A percentile compares a stretch with the other conserved stretches of the same genome.
Evolutionary conservation across 2,329 filamentous ascomycete species (phyloP).

Genomic region (Fusarium sublunatum): DNA sequence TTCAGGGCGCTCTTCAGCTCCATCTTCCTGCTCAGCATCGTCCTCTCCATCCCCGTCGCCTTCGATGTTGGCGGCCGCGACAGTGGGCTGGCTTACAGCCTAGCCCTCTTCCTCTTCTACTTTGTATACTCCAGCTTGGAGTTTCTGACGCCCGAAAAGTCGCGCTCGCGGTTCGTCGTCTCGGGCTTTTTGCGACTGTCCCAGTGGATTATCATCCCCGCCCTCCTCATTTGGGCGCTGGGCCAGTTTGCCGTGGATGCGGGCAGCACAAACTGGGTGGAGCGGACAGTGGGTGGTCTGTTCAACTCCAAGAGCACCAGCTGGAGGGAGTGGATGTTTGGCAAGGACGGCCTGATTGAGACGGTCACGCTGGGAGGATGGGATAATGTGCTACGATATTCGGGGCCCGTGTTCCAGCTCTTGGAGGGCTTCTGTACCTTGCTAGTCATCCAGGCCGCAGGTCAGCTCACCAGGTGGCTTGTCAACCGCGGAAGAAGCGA

Average conservation of each 20-base stretch:
- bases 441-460: slow-evolving; percentile 92
- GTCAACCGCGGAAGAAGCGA: slow-evolving; percentile 94
- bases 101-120: slow-evolving; percentile 90
- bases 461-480: slow-evolving; percentile 93
- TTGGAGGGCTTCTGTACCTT: slow-evolving; percentile 97
- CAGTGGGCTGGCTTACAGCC: slow-evolving; percentile 92
- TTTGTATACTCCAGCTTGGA: slow-evolving; percentile 85
- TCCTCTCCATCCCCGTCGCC: slow-evolving; percentile 94
- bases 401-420: slow-evolving; percentile 92
- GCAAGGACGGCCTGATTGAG: slow-evolving; percentile 84
- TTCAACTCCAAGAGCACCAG: slow-evolving; percentile 71
- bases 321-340: slow-evolving; percentile 87
- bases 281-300: slow-evolving; percentile 78
- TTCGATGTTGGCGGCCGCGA: slow-evolving; percentile 98
- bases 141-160: slow-evolving; percentile 81
- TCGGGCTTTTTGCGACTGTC: slow-evolving; percentile 76
- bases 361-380: slow-evolving; percentile 83
- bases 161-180: slow-evolving; percentile 78
- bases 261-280: slow-evolving; percentile 82
- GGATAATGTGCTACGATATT: slow-evolving; percentile 90
- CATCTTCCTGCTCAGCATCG: slow-evolving; percentile 88
- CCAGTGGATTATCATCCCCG: slow-evolving; percentile 89
- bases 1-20: slow-evolving; percentile 82
- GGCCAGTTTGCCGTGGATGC: slow-evolving; percentile 94
- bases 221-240: slow-evolving; percentile 91